Evolutionary conservation across 2,329 filamentous ascomycete species (phyloP).

Genomic region (Sphaerostilbella broomeana): DNA sequence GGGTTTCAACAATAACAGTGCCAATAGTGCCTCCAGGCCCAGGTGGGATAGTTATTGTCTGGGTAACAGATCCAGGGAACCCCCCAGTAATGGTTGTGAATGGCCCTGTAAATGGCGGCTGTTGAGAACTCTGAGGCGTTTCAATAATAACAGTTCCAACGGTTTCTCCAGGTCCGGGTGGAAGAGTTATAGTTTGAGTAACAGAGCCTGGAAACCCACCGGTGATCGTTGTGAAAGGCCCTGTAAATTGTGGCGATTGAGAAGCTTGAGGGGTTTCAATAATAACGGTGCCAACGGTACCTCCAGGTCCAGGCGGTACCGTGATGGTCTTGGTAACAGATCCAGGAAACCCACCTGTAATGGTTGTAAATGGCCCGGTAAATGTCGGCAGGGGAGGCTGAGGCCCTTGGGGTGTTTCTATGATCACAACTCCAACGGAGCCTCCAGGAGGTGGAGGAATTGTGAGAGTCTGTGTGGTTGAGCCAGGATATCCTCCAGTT

Average conservation of each 20-base stretch:
- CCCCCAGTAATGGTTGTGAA: slow-evolving; percentile 4
- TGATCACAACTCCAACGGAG: background rate
- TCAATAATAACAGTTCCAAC: slow-evolving; percentile 15
- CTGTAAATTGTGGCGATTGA: slow-evolving; percentile 13
- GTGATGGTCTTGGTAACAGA: slow-evolving; percentile 2
- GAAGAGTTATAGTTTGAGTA: slow-evolving; percentile 13
- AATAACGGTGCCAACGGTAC: slow-evolving; percentile 14
- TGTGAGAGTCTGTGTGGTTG: slow-evolving; percentile 1
- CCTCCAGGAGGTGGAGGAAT: slow-evolving; percentile 2
- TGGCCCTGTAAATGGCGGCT: background rate
- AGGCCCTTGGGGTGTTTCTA: too few relatives aligned
- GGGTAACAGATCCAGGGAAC: slow-evolving; percentile 10
- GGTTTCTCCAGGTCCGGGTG: slow-evolving; percentile 4
- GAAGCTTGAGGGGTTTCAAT: slow-evolving; percentile 10
- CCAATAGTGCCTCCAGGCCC: background rate
- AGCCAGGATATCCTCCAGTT: slow-evolving; percentile 1
- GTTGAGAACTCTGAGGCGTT: slow-evolving; percentile 6
- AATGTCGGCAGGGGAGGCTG: background rate
- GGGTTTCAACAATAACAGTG: background rate
- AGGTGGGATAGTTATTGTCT: background rate
- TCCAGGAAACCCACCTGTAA: slow-evolving; percentile 2
- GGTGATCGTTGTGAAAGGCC: slow-evolving; percentile 17
- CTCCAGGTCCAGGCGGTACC: background rate
- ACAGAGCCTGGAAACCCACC: slow-evolving; percentile 13
- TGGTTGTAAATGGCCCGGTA: background rate